Evolutionary conservation across 345 rosid genomes (phyloP).

Genomic region (Combretum micranthum): DNA sequence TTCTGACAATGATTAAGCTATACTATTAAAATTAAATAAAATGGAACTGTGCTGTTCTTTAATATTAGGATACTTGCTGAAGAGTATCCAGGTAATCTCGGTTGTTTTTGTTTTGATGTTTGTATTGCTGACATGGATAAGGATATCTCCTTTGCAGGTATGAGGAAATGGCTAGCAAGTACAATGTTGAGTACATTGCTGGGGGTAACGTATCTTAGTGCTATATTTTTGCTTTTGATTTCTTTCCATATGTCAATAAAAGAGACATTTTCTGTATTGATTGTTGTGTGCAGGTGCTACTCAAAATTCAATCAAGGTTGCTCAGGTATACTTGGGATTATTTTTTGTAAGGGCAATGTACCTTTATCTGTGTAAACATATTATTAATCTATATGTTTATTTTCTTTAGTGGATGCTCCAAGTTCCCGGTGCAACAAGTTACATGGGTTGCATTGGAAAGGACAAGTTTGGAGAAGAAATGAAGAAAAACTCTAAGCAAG

Average conservation of each 20-base stretch:
- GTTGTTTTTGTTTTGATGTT: not conserved
- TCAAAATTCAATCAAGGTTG: slow-evolving; percentile 90
- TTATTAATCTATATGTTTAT: not conserved
- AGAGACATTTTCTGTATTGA: not conserved
- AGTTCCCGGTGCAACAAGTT: slow-evolving; percentile 80
- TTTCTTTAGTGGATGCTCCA: slow-evolving; percentile 90
- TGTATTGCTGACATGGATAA: not conserved
- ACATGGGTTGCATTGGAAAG: slow-evolving; percentile 91
- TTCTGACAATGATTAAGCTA: too few relatives aligned
- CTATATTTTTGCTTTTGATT: not conserved
- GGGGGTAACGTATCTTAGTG: slow-evolving; percentile 38
- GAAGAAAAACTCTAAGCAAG: slow-evolving; percentile 63
- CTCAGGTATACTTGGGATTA: slow-evolving; percentile 47
- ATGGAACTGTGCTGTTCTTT: too few relatives aligned
- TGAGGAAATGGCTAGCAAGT: slow-evolving; percentile 36
- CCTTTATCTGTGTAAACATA: not conserved
- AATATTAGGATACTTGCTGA: not conserved
- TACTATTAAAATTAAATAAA: too few relatives aligned
- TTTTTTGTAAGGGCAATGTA: not conserved
- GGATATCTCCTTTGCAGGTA: slow-evolving; percentile 34
- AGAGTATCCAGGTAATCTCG: not conserved
- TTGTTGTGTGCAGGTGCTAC: slow-evolving; percentile 52
- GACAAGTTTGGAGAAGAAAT: slow-evolving; percentile 95
- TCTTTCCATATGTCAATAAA: not conserved
- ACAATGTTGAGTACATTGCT: slow-evolving; percentile 56